Conservation (phyloP, 768 basidiomycete genomes). For the Lyophyllum atratum region DNA sequence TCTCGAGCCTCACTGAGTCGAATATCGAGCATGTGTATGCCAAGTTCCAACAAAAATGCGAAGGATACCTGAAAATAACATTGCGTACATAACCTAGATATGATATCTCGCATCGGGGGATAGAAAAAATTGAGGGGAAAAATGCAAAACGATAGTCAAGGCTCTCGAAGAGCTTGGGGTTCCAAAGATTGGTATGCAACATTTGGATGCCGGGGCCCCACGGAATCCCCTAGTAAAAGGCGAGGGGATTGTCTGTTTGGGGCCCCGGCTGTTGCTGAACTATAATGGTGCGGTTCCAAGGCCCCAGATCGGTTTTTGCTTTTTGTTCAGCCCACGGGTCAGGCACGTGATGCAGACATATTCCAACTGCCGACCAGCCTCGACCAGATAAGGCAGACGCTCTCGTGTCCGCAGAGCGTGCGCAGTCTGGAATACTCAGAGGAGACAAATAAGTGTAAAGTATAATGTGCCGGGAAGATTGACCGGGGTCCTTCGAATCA, state of each 20-base stretch:
- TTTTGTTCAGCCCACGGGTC: constrained; percentile 43
- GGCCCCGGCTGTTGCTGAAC: constrained; percentile 41
- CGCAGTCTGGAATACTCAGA: no score
- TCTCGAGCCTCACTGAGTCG: no score
- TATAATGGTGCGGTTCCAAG: not conserved
- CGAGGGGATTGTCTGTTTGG: constrained; percentile 57
- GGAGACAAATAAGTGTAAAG: no score
- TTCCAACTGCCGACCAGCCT: not conserved
- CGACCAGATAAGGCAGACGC: not conserved
- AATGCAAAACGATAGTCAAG: constrained; percentile 14
- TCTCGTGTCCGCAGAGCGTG: not conserved
- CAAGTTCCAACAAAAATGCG: no score
- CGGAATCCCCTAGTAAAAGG: constrained; percentile 61
- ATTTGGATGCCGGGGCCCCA: constrained; percentile 42
- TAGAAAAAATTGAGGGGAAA: constrained; percentile 5
- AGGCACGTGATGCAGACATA: constrained; percentile 25
- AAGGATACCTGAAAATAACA: no score
- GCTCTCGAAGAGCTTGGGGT: constrained; percentile 31
- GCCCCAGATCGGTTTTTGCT: constrained; percentile 24
- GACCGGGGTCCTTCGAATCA: no score
- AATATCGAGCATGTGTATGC: no score
- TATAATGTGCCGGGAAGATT: no score
- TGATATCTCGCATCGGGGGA: no score
- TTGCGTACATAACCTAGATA: no score
- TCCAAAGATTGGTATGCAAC: constrained; percentile 48